Conservation (phyloP, 768 basidiomycete species). For the Vararia minispora region DNA sequence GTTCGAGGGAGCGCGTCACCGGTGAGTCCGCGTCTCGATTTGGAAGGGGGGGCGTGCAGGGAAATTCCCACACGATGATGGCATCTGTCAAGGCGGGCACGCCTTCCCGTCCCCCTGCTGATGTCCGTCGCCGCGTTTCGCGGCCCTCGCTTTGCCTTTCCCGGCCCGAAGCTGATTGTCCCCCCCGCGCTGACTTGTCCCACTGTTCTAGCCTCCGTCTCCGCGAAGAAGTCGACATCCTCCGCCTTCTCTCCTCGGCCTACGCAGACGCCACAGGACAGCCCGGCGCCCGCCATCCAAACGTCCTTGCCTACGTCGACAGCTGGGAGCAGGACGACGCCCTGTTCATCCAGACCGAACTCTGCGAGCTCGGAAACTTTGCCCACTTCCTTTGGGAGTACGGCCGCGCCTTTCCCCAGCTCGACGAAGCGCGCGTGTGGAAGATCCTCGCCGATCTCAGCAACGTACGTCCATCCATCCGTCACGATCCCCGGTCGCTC, state of each 20-base stretch:
- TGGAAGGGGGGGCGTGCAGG: slow-evolving; percentile 2
- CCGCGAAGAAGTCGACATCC: slow-evolving; percentile 88
- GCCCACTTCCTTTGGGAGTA: slow-evolving; percentile 86
- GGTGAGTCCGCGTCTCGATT: slow-evolving; percentile 37
- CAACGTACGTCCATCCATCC: slow-evolving; percentile 45
- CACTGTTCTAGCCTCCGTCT: slow-evolving; percentile 59
- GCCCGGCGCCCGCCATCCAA: slow-evolving; percentile 42
- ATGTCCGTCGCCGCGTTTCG: not conserved
- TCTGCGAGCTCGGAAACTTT: slow-evolving; percentile 90
- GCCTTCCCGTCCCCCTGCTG: no score
- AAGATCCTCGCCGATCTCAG: slow-evolving; percentile 88
- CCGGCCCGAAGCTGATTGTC: no score
- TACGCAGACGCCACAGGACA: slow-evolving; percentile 19
- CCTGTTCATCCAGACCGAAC: slow-evolving; percentile 87
- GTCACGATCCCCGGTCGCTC: not conserved
- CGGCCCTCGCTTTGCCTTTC: not conserved
- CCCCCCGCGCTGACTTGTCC: not conserved
- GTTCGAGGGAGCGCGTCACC: slow-evolving; percentile 84
- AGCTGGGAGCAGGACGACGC: slow-evolving; percentile 92
- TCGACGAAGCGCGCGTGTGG: slow-evolving; percentile 93
- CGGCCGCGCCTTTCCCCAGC: slow-evolving; percentile 68
- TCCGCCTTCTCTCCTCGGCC: slow-evolving; percentile 55
- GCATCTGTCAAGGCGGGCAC: slow-evolving; percentile 1
- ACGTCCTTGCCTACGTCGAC: slow-evolving; percentile 82
- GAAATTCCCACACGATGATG: slow-evolving; percentile 1